These are phyloP conservation scores for Acer saccharum DNA, from an alignment of 345 rosid genomes.

Conservation along the genomic window DNA sequence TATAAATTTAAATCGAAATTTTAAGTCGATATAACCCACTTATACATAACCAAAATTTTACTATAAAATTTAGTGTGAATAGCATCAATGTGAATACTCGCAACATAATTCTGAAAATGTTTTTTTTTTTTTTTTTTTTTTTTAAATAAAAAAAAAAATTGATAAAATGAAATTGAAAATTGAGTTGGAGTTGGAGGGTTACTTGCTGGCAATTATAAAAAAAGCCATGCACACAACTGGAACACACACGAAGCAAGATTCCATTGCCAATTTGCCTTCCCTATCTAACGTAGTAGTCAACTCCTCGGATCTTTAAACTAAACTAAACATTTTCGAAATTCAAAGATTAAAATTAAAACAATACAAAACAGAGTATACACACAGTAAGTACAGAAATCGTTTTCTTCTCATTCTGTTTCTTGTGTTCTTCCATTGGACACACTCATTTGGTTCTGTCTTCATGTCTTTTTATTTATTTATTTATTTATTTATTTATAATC, in stretches of 20 bases:
- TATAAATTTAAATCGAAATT: no score
- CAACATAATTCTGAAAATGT: no score
- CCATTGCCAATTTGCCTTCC: not conserved
- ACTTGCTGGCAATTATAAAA: not conserved
- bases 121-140: not conserved
- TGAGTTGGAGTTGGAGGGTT: not conserved
- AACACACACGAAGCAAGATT: slow-evolving; percentile 25
- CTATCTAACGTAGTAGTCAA: slow-evolving; percentile 27
- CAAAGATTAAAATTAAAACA: not conserved
- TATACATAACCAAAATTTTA: no score
- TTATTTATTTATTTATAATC: not conserved
- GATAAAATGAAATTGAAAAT: not conserved
- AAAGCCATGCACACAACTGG: not conserved
- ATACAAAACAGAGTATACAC: not conserved
- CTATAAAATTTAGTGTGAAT: no score
- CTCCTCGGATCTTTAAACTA: slow-evolving; percentile 27
- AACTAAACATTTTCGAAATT: not conserved
- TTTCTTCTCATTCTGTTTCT: not conserved
- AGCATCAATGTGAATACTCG: no score
- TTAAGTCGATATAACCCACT: no score
- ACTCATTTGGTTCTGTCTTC: slow-evolving; percentile 20
- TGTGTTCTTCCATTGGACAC: slow-evolving; percentile 17
- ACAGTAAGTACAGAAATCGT: not conserved
- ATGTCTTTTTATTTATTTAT: not conserved
- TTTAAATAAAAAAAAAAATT: not conserved